phyloP scores from a whole-genome alignment of 1,284 basidiomycete species.

The Fomitopsis schrenkii region DNA sequence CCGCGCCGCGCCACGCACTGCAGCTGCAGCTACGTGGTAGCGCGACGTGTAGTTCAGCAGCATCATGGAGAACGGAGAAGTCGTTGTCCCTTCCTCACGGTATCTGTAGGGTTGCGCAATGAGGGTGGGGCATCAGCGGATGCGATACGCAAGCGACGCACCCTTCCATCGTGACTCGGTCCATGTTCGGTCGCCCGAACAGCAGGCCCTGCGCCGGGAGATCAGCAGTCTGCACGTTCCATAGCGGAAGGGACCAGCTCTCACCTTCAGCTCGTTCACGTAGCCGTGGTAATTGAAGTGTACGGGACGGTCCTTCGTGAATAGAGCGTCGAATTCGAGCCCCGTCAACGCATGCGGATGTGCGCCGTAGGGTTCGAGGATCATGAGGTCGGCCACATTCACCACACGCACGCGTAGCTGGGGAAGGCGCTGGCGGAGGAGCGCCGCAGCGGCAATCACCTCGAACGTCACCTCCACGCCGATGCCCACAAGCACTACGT shows the following conservation, averaged over 20 bases:
- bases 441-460: slow-evolving; percentile 71
- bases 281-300: slow-evolving; percentile 88
- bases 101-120: slow-evolving; percentile 30
- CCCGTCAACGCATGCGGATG: slow-evolving; percentile 78
- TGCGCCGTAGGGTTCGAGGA: slow-evolving; percentile 57
- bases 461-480: slow-evolving; percentile 77
- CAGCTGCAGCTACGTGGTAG: slow-evolving; percentile 57
- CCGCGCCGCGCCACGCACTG: slow-evolving; percentile 48
- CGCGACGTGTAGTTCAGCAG: slow-evolving; percentile 60
- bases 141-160: slow-evolving; percentile 14
- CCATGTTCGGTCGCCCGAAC: slow-evolving; percentile 48
- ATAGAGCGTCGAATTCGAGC: slow-evolving; percentile 63
- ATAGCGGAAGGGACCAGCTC: not conserved
- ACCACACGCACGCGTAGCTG: slow-evolving; percentile 74
- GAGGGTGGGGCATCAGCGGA: slow-evolving; percentile 6
- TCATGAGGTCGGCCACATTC: slow-evolving; percentile 82
- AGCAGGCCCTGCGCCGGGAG: slow-evolving; percentile 43
- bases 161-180: slow-evolving; percentile 52
- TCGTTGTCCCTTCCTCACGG: slow-evolving; percentile 67
- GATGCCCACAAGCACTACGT: slow-evolving; percentile 71
- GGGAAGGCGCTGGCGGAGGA: slow-evolving; percentile 61
- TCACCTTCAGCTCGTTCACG: slow-evolving; percentile 50
- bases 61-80: slow-evolving; percentile 75
- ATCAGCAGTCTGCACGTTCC: not conserved
- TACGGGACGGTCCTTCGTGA: slow-evolving; percentile 67